A percentile compares a stretch with the other conserved stretches of the same genome.
phyloP scores from a whole-genome alignment of 768 basidiomycete genomes.

The Megacollybia marginata region DNA sequence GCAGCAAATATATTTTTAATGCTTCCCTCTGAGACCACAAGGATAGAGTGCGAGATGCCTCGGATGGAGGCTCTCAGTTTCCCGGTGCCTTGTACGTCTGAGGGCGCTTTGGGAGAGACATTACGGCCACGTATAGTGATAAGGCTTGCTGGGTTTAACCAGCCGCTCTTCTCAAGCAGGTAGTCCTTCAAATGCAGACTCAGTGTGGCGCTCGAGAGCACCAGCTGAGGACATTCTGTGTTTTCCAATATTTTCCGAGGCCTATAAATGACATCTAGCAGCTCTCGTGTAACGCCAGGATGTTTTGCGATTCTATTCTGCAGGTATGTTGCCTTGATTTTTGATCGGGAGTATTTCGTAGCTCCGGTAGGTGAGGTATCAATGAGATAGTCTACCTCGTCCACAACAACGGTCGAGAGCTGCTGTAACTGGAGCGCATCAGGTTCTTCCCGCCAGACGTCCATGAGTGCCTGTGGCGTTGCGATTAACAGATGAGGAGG shows the following conservation, averaged over 20 bases:
- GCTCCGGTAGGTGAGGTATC: constrained; percentile 39
- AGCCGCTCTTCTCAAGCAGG: constrained; percentile 50
- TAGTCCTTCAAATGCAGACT: constrained; percentile 44
- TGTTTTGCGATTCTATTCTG: constrained; percentile 39
- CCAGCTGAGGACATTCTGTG: constrained; percentile 41
- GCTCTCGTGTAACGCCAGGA: constrained; percentile 47
- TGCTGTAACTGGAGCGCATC: constrained; percentile 35
- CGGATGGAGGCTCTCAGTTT: neutral
- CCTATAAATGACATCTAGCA: constrained; percentile 53
- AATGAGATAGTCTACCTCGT: constrained; percentile 72
- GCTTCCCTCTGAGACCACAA: constrained; percentile 52
- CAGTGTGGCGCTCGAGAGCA: constrained; percentile 69
- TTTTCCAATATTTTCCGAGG: constrained; percentile 9
- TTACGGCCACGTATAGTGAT: constrained; percentile 27
- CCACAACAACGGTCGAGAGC: constrained; percentile 58
- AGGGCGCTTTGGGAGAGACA: neutral
- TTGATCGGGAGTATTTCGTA: neutral
- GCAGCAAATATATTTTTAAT: constrained; percentile 42
- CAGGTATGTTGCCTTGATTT: constrained; percentile 20
- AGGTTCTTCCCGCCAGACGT: constrained; percentile 39
- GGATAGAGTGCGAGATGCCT: constrained; percentile 41
- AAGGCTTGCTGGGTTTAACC: constrained; percentile 37
- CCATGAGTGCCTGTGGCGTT: constrained; percentile 64
- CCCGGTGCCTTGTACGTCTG: neutral
- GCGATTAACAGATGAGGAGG: constrained; percentile 65